phyloP scores from a whole-genome alignment of 116 monocot genomes.

The Posidonia oceanica region DNA sequence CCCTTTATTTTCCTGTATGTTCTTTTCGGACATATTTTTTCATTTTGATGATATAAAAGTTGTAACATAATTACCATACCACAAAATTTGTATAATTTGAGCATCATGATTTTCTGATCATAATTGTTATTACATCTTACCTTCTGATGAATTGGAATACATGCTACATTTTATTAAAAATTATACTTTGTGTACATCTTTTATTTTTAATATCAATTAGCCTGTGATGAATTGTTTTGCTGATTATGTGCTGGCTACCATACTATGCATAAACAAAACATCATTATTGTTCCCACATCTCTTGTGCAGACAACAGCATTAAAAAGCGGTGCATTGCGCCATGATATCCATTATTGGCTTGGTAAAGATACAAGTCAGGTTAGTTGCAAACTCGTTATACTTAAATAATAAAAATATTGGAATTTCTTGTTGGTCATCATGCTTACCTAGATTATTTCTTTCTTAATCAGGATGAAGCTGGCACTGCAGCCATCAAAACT shows the following conservation, averaged over 20 bases:
- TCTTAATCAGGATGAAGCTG: constrained; percentile 71
- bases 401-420: no score
- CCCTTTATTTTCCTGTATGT: background rate
- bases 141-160: no score
- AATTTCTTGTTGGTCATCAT: background rate
- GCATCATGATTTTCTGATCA: no score
- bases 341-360: constrained; percentile 98
- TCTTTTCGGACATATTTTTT: background rate
- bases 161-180: background rate
- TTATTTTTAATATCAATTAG: background rate
- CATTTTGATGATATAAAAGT: background rate
- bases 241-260: background rate
- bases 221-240: background rate
- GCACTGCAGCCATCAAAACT: constrained; percentile 85
- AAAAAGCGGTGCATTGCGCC: constrained; percentile 84
- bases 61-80: background rate
- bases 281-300: background rate
- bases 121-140: no score
- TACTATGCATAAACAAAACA: background rate
- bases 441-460: constrained; percentile 6
- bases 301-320: constrained; percentile 60
- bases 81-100: background rate
- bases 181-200: background rate
- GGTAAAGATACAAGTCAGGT: constrained; percentile 99
- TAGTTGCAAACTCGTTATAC: constrained; percentile 2